Evolutionary conservation across 352 stramenopile species (phyloP), one percentile per base, ranked within the genome.

Genomic region (Phytopythium litorale): DNA sequence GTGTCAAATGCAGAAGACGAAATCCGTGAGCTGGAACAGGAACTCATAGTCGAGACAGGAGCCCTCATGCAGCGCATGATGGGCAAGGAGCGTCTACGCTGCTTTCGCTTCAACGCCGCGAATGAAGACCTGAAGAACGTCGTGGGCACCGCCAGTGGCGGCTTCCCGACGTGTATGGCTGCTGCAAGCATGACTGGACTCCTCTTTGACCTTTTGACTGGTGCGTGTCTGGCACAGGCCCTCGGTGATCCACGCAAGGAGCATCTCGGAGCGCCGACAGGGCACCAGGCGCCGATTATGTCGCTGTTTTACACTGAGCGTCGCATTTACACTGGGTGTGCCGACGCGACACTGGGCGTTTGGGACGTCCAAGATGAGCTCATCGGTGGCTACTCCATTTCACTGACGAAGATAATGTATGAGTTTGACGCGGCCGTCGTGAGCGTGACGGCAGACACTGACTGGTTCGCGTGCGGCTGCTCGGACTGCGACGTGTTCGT

Each of bases 401-500:
- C 68, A 6, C 63, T 92, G 13, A 45, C 72, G 15, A 70, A 71
- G 7, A 73, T 90, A n/a, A 56, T 92, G 16, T 78, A 60, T 2
- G 76, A 88, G 7, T 94, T 94, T 62, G 85, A 92, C 50, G 76
- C 85, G 46, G 62, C 83, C 0, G 79, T 94, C n/a, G 72, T 91
- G 37, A 89, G 82, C 21, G 67, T 94, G 7, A 64, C 75, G 49
- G 82, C 82, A 0, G 84, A 91, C 48, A 68, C 61, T 0, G 58
- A 79, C 16, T 83, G 78, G 67, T 37, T 92, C 28, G 81, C 71
- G 9, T 88, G 79, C 19, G 76, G 85, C 0, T 82, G 72, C 43
- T 84, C 82, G 0, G 85, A 91, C 57, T 89, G 83, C 49, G 79
- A 87, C 55, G 77, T 94, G 5, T 89, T 92, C 58, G 59, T 91